Base-by-base conservation (phyloP, 1,284 basidiomycete genomes). In the Ustilago tritici region DNA sequence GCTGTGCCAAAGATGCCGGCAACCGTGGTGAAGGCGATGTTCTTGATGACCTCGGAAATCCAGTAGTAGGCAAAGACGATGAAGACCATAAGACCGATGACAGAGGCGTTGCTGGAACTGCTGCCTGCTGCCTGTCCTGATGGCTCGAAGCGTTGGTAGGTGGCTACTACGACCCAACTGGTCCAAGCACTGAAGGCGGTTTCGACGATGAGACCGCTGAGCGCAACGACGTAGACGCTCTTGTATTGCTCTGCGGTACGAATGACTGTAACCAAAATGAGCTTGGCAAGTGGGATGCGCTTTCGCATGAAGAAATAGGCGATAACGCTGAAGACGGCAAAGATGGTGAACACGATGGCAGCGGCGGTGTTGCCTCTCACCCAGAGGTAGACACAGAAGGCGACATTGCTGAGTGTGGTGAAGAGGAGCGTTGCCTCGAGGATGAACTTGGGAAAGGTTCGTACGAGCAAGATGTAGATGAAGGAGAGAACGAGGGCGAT, bases 381-480 rank as follows among this genome's bases (percentile, higher is more conserved):
- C 80, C 80, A 82, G 47, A 78, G 63, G 58, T 77, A 76, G 65
- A 81, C 72, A 53, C 71, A 74, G 56, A 77, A 80, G 15, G 67
- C 80, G 59, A 82, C 63, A 63, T 80, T 80, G 64, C 61, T 56
- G 17, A 83, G 60, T 12, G 80, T 80, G 53, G 70, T 78, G 31
- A 84, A 69, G 11, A 76, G 60, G 14, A 82, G 64, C 0, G 82
- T 82, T 12, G 77, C 76, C 59, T 84, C 82, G 43, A 84, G 70
- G 64, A 84, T 82, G 28, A 90, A 85, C 75, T 89, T 91, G 58
- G 94, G 95, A 86, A 94, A 94, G 2, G 89, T 87, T 46, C 93
- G 90, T 9, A 92, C 90, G 70, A 94, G 87, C 61, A 90, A 84
- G 56, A 90, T 87, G 78, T 90, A 88, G 58, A 87, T 41, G 47